A percentile compares a stretch with the other conserved stretches of the same genome.
These are phyloP conservation scores for Mycena rosella DNA, from an alignment of 768 basidiomycete genomes.

Conservation along the genomic window DNA sequence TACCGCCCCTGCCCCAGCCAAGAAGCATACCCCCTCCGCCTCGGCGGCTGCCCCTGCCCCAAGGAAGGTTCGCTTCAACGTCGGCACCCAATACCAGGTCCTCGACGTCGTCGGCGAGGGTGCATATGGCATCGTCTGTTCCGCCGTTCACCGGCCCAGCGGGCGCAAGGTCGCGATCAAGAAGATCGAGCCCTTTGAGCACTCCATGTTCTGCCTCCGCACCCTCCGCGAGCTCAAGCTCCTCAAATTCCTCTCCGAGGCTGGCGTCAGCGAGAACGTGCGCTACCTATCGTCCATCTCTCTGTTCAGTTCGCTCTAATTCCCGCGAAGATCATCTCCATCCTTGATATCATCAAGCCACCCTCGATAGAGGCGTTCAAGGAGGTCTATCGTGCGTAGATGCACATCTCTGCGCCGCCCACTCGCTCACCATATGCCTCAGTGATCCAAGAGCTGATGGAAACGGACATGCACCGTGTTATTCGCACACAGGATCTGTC, in stretches of 20 bases:
- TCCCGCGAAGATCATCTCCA: conserved; percentile 79
- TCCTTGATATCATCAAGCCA: conserved; percentile 90
- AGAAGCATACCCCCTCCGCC: conserved; percentile 56
- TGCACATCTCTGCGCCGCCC: neutral
- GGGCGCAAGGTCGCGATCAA: conserved; percentile 97
- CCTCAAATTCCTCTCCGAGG: conserved; percentile 86
- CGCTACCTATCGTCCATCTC: conserved; percentile 79
- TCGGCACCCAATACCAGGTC: conserved; percentile 87
- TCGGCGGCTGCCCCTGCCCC: conserved; percentile 66
- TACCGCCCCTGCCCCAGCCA: conserved; percentile 30
- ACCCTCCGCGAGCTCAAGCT: conserved; percentile 92
- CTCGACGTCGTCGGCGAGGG: conserved; percentile 92
- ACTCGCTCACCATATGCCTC: conserved; percentile 35
- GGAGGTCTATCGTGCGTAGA: conserved; percentile 81
- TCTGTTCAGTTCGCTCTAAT: conserved; percentile 57
- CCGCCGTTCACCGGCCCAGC: conserved; percentile 88
- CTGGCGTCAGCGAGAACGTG: conserved; percentile 72
- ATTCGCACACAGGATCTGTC: conserved; percentile 95
- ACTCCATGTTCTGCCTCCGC: conserved; percentile 93
- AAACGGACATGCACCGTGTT: conserved; percentile 97
- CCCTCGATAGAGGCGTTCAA: conserved; percentile 85
- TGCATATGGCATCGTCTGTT: conserved; percentile 96
- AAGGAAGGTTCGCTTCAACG: conserved; percentile 91
- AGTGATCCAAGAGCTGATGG: conserved; percentile 95
- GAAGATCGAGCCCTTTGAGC: conserved; percentile 95